These are phyloP conservation scores for Aspergillus udagawae DNA, from an alignment of 2,329 filamentous ascomycete species.

Conservation along the genomic window DNA sequence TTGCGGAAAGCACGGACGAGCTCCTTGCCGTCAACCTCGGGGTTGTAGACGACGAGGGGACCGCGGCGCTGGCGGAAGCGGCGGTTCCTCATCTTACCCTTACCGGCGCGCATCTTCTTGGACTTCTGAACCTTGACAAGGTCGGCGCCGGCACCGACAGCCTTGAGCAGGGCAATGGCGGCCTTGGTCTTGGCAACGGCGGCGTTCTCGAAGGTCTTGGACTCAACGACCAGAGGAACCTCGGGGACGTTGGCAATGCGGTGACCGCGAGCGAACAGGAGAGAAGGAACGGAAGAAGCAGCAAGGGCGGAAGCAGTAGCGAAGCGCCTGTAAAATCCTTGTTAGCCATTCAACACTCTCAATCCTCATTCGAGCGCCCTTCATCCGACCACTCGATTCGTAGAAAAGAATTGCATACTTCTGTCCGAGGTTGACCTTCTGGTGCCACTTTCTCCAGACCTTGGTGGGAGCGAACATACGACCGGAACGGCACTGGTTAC, in stretches of 20 bases:
- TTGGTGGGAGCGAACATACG: conserved; percentile 99
- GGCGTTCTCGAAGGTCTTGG: conserved; percentile 75
- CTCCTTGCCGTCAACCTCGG: conserved; percentile 90
- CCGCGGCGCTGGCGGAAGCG: conserved; percentile 97
- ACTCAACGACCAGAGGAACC: conserved; percentile 95
- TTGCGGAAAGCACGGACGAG: conserved; percentile 96
- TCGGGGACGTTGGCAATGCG: conserved; percentile 87
- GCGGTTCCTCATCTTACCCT: conserved; percentile 97
- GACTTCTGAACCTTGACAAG: conserved; percentile 94
- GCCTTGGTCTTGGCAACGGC: conserved; percentile 83
- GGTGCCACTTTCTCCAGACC: conserved; percentile 99
- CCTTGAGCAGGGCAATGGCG: conserved; percentile 81
- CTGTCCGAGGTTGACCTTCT: conserved; percentile 99
- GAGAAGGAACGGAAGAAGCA: conserved; percentile 89
- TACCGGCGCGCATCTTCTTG: conserved; percentile 95
- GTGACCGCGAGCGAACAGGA: conserved; percentile 96
- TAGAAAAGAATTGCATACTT: conserved; percentile 58
- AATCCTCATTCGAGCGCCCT: neutral
- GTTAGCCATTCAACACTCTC: conserved; percentile 8
- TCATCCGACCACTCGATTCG: neutral
- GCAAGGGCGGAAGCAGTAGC: conserved; percentile 96
- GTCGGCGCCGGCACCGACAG: conserved; percentile 84
- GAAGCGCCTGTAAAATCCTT: conserved; percentile 65
- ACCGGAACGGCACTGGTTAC: conserved; percentile 99
- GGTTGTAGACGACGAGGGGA: conserved; percentile 96